Evolutionary conservation across 495 filamentous ascomycete species (phyloP).

Genomic region (Neurospora africana): DNA sequence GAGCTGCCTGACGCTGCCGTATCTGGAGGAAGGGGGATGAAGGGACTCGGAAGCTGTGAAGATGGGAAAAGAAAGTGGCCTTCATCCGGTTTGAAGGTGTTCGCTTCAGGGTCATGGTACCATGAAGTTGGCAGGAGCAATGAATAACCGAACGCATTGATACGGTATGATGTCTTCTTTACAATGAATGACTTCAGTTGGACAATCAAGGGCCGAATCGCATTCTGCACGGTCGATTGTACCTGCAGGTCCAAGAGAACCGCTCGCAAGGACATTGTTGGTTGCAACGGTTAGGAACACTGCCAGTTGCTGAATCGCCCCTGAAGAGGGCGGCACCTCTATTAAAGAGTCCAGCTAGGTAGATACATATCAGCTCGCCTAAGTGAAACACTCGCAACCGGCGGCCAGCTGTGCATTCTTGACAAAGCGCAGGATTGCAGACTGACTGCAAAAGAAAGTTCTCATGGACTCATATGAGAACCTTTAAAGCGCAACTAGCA

Average conservation of each 20-base stretch:
- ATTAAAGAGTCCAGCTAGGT: not conserved
- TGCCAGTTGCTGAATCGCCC: not conserved
- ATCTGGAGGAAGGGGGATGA: not conserved
- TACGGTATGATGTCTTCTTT: not conserved
- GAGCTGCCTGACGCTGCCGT: not conserved
- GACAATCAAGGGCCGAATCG: not conserved
- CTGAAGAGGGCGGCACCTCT: not conserved
- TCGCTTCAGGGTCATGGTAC: not conserved
- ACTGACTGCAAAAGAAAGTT: not conserved
- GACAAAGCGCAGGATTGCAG: not conserved
- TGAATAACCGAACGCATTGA: not conserved
- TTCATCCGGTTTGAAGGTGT: not conserved
- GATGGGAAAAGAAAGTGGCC: not conserved
- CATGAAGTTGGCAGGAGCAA: not conserved
- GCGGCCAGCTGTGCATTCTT: not conserved
- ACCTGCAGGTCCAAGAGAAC: not conserved
- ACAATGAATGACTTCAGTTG: not conserved
- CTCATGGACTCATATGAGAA: not conserved
- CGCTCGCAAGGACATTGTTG: not conserved
- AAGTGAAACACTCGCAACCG: not conserved
- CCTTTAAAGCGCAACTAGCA: not conserved
- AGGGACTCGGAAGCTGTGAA: too few species aligned
- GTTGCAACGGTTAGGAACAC: not conserved
- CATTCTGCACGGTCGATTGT: not conserved
- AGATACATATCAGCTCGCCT: not conserved